Conservation (phyloP, 2,329 filamentous ascomycete species). For the Cryphonectria radicalis region DNA sequence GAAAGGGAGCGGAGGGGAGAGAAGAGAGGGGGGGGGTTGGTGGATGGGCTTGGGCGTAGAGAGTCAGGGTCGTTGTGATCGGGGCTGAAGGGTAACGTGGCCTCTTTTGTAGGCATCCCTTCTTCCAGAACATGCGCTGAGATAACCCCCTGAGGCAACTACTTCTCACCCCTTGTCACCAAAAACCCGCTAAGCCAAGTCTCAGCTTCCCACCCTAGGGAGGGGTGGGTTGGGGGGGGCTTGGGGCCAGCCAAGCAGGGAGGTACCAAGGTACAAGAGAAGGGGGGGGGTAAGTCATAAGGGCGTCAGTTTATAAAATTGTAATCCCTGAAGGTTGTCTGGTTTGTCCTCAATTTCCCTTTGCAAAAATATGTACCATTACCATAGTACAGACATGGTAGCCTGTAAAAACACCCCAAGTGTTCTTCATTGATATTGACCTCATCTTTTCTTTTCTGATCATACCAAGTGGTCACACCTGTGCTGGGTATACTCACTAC, state of each 20-base stretch:
- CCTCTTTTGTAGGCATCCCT: slow-evolving; percentile 24
- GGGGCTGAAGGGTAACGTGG: slow-evolving; percentile 25
- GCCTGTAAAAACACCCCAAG: neutral
- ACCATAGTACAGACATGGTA: neutral
- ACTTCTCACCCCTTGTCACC: neutral
- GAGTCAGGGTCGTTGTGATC: slow-evolving; percentile 15
- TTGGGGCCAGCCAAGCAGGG: neutral
- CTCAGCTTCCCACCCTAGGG: slow-evolving; percentile 26
- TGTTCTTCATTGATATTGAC: neutral
- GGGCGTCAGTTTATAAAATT: neutral
- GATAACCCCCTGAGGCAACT: neutral
- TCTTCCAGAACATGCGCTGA: neutral
- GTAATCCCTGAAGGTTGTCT: neutral
- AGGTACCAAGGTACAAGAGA: slow-evolving; percentile 1
- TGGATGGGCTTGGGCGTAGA: slow-evolving; percentile 6
- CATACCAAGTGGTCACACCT: neutral
- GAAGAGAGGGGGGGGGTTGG: slow-evolving; percentile 10
- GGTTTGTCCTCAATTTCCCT: neutral
- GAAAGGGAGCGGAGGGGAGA: slow-evolving; percentile 12
- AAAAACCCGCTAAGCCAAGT: slow-evolving; percentile 16
- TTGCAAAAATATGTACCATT: neutral
- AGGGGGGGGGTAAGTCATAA: neutral
- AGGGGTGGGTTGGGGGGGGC: no score
- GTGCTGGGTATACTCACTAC: neutral
- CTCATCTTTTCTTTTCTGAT: neutral